phyloP scores from a whole-genome alignment of 78 protist genomes.

The Chrysochromulina tobinii region DNA sequence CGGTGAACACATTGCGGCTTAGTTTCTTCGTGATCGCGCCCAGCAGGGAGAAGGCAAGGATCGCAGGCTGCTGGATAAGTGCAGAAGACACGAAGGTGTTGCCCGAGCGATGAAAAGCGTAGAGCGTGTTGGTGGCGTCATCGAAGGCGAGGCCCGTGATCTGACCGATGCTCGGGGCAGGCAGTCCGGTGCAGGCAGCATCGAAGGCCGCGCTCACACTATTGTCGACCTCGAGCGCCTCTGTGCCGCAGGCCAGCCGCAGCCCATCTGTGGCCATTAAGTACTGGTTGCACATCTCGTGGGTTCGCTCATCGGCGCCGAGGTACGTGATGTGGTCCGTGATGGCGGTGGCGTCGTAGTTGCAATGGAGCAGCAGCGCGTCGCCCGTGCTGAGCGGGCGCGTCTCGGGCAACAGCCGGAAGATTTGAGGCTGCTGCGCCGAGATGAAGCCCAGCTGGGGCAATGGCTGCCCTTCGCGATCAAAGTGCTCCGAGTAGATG shows the following conservation, averaged over 20 bases:
- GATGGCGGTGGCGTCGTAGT: neutral
- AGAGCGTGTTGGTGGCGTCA: too few relatives aligned
- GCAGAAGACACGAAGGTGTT: too few relatives aligned
- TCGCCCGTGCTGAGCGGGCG: neutral
- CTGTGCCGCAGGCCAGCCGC: neutral
- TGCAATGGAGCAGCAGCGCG: neutral
- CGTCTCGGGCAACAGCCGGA: neutral
- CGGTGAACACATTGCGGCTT: neutral
- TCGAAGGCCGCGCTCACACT: too few relatives aligned
- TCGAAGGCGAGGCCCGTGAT: too few relatives aligned
- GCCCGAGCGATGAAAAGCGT: too few relatives aligned
- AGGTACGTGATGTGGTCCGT: neutral
- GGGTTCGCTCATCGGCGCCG: neutral
- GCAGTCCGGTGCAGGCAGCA: too few relatives aligned
- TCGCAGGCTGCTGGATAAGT: too few relatives aligned
- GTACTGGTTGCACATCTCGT: constrained; percentile 17
- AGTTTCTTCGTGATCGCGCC: neutral
- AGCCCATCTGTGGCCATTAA: neutral
- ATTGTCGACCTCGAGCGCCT: neutral
- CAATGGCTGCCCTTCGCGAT: neutral
- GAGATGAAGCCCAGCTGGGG: neutral
- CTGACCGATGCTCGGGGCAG: too few relatives aligned
- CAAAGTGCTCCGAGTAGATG: neutral
- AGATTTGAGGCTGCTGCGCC: neutral
- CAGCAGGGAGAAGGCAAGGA: too few relatives aligned